Evolutionary conservation across 257 asterid genomes (phyloP).

Genomic region (Nicotiana sylvestris): DNA sequence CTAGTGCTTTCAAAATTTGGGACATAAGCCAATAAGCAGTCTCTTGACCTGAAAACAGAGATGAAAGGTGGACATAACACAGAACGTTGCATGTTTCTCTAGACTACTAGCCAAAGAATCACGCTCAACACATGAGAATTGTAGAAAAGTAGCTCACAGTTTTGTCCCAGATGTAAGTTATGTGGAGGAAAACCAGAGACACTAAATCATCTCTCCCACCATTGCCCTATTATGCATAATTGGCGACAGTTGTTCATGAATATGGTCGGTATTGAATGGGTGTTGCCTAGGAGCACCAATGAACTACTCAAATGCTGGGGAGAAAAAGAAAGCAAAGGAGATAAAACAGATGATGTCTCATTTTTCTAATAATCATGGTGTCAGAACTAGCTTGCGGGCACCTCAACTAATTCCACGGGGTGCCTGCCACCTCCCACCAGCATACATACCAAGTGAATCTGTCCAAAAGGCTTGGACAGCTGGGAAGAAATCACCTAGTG

Average conservation of each 20-base stretch:
- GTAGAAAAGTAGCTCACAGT: not conserved
- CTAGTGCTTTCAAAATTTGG: too few species aligned
- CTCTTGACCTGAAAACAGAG: not conserved
- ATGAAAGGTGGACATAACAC: not conserved
- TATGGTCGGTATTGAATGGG: not conserved
- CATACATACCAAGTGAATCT: too few species aligned
- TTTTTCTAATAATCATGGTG: too few species aligned
- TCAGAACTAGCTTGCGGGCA: too few species aligned
- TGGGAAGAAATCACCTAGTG: too few species aligned
- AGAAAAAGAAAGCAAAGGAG: not conserved
- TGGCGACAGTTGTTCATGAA: not conserved
- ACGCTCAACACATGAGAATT: not conserved
- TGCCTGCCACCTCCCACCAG: too few species aligned
- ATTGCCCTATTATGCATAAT: not conserved
- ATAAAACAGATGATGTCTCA: not conserved
- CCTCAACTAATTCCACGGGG: too few species aligned
- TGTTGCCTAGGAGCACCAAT: not conserved
- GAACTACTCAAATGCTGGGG: not conserved
- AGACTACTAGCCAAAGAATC: not conserved
- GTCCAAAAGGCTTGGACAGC: too few species aligned
- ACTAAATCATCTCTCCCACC: not conserved
- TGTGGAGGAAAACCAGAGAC: not conserved
- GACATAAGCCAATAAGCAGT: not conserved
- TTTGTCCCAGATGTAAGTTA: not conserved
- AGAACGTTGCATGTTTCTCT: not conserved